Base-by-base conservation (phyloP, 139 green algal species). In the Protoeuglena noctilucae region DNA sequence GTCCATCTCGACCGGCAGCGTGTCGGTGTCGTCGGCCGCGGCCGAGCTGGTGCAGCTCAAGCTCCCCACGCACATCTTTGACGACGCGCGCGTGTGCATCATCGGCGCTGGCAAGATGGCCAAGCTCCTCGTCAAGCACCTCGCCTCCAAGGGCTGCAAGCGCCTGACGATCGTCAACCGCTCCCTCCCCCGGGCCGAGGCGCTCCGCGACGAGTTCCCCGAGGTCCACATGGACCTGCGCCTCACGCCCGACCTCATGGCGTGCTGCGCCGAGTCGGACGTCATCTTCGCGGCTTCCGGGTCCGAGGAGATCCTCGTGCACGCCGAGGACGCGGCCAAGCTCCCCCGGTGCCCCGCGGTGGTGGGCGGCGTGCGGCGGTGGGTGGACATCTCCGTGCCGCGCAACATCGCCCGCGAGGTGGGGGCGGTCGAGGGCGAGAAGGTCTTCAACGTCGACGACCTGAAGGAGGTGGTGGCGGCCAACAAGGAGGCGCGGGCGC, bases 371-470 rank as follows among this genome's bases (percentile, higher is more conserved):
- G 68, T 91, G 64, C 82, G 92, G 22, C 80, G 90, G 25, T 96
- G 96, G 56, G 64, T 99, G 2, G 92, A 99, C 74, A 99, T 99
- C 58, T 85, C 73, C 2, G 92, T 99, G 55, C 92, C 92, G 1
- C 76, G 92, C 54, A 99, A 99, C 75, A 86, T 99, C 28, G 82
- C 70, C 0, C 57, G 75, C 27, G 71, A 82, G 54, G 72, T 98
- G 41, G 84, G 69, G 26, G 75, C 86, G 57, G 57, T 81, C 16
- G 60, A 70, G 25, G 34, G 48, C 7, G 67, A 74, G n/a, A 43
- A 53, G 4, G 86, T 95, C 28, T 99, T 93, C 82, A 99, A 99
- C 69, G 92, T 99, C 28, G 92, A 99, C 56, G 91, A 99, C 77
- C 66, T 99, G 25, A 93, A 93, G 73, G 92, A 96, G 76, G 88